Percentiles rank a stretch among this genome's conserved stretches.
phyloP scores from a whole-genome alignment of 495 filamentous ascomycete species.

The Bacidia gigantensis region DNA sequence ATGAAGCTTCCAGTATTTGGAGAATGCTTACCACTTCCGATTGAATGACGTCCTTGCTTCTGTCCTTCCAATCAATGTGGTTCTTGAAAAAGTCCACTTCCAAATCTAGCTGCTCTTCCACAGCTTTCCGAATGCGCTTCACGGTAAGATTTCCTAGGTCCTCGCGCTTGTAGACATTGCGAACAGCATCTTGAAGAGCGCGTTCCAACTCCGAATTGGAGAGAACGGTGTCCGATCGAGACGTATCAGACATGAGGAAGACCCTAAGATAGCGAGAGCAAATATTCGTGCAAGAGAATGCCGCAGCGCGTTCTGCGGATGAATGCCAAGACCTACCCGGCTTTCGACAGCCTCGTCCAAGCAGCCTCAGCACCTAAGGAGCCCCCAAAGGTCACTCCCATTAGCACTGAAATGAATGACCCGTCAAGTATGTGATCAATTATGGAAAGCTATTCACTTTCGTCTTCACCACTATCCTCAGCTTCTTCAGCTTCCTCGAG shows the following conservation, averaged over 20 bases:
- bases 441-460: constrained; percentile 14
- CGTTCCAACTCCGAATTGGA: constrained; percentile 33
- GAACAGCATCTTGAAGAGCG: constrained; percentile 46
- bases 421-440: background rate
- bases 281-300: background rate
- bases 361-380: no score
- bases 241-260: constrained; percentile 20
- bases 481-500: constrained; percentile 72
- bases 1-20: background rate
- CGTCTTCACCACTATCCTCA: constrained; percentile 44
- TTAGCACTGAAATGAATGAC: background rate
- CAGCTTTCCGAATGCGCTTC: constrained; percentile 53
- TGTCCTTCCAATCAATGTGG: constrained; percentile 56
- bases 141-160: constrained; percentile 58
- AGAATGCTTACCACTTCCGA: constrained; percentile 48
- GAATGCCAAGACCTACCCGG: background rate
- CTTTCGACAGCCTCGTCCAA: no score
- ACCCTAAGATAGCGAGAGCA: background rate
- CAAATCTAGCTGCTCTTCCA: constrained; percentile 52
- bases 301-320: background rate
- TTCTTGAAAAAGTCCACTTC: constrained; percentile 55
- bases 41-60: constrained; percentile 61
- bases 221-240: constrained; percentile 17
- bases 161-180: constrained; percentile 39
- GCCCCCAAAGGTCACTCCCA: background rate